These are phyloP conservation scores for Metarhizium sp. DNA, from an alignment of 2,329 filamentous ascomycete species.

Conservation along the genomic window DNA sequence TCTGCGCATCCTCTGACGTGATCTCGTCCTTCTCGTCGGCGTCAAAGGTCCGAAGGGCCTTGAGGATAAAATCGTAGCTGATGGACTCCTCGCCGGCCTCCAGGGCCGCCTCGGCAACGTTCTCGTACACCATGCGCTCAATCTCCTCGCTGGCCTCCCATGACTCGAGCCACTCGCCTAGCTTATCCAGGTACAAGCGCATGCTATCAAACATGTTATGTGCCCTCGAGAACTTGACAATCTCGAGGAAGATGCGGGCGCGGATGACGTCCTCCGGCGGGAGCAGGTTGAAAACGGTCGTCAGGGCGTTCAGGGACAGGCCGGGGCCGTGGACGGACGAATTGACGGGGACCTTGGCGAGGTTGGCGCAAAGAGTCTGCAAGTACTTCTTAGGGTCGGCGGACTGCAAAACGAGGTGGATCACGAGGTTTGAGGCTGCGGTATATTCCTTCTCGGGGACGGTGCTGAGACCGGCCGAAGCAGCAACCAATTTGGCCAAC, in stretches of 20 bases:
- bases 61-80: slow-evolving; percentile 59
- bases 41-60: slow-evolving; percentile 52
- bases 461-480: slow-evolving; percentile 66
- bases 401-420: slow-evolving; percentile 84
- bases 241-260: slow-evolving; percentile 84
- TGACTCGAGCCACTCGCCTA: slow-evolving; percentile 70
- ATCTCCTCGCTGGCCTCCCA: slow-evolving; percentile 82
- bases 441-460: slow-evolving; percentile 96
- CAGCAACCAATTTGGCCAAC: slow-evolving; percentile 79
- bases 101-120: slow-evolving; percentile 70
- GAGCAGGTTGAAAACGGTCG: slow-evolving; percentile 94
- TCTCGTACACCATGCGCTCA: slow-evolving; percentile 73
- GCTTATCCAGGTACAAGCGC: slow-evolving; percentile 70
- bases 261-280: slow-evolving; percentile 66
- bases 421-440: slow-evolving; percentile 90
- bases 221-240: slow-evolving; percentile 71
- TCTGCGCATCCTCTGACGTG: slow-evolving; percentile 50
- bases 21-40: slow-evolving; percentile 43
- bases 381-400: slow-evolving; percentile 79
- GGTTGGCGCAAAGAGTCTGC: slow-evolving; percentile 78
- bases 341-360: slow-evolving; percentile 75
- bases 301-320: slow-evolving; percentile 81
- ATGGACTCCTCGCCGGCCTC: slow-evolving; percentile 65
- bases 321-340: slow-evolving; percentile 78
- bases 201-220: slow-evolving; percentile 74